Percentiles rank a stretch among this genome's conserved stretches.
Conservation (phyloP, 2,329 filamentous ascomycete genomes). For the Microdochium nivale region DNA sequence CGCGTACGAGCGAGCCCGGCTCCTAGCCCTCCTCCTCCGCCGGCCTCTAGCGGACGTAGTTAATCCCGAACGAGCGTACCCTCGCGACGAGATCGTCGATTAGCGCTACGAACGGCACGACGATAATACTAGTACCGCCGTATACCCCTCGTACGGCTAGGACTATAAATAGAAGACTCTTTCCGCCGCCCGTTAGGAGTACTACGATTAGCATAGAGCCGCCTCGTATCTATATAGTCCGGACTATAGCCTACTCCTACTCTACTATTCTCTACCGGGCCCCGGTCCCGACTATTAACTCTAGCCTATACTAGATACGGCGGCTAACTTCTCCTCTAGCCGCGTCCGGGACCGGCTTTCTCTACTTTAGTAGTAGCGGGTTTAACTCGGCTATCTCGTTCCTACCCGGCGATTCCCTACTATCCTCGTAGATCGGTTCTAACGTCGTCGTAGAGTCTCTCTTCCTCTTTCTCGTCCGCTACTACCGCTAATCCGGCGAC, state of each 20-base stretch:
- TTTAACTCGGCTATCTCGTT: neutral
- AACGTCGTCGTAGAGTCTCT: too few species aligned
- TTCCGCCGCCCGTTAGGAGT: neutral
- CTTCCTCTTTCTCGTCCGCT: too few species aligned
- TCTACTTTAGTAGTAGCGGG: neutral
- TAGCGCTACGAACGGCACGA: neutral
- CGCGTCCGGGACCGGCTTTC: neutral
- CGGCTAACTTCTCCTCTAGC: too few species aligned
- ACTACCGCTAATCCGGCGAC: too few species aligned
- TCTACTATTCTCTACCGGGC: too few species aligned
- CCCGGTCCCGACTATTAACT: neutral
- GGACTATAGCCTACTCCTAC: too few species aligned
- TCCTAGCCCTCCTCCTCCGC: neutral
- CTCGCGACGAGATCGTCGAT: neutral
- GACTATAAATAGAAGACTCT: conserved; percentile 1
- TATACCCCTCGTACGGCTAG: neutral
- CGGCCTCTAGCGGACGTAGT: neutral
- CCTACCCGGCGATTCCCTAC: neutral
- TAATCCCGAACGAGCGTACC: neutral
- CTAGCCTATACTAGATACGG: neutral
- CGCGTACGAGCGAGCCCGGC: neutral
- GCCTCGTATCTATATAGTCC: too few species aligned
- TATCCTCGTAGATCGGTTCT: too few species aligned
- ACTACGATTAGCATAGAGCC: neutral
- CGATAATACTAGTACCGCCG: neutral